phyloP scores from a whole-genome alignment of 1,139 yeast genomes.

The Geotrichum australiense region DNA sequence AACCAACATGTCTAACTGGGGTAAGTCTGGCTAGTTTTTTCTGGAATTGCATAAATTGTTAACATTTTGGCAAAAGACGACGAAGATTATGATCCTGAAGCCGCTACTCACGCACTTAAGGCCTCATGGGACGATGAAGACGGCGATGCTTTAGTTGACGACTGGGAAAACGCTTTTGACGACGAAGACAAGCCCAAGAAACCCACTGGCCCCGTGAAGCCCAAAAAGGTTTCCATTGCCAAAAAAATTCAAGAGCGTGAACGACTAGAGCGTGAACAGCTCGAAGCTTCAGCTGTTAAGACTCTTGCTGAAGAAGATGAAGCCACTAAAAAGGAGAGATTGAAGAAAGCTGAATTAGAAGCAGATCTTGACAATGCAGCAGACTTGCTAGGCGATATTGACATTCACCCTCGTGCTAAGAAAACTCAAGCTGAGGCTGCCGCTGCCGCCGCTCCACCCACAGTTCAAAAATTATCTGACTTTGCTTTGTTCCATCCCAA shows the following conservation, averaged over 20 bases:
- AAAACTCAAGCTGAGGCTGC: conserved; percentile 56
- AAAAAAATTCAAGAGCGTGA: conserved; percentile 36
- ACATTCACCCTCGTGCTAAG: conserved; percentile 44
- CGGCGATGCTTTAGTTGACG: conserved; percentile 66
- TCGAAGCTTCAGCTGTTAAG: conserved; percentile 34
- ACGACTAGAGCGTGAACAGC: conserved; percentile 34
- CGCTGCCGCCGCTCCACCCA: conserved; percentile 50
- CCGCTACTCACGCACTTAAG: conserved; percentile 51
- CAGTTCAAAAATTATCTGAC: conserved; percentile 35
- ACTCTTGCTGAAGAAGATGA: conserved; percentile 39
- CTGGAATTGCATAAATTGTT: neutral
- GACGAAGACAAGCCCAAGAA: conserved; percentile 37
- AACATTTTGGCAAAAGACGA: conserved; percentile 35
- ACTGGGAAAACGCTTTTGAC: conserved; percentile 56
- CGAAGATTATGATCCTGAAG: conserved; percentile 82
- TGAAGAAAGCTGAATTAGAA: conserved; percentile 70
- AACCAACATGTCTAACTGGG: conserved; percentile 28
- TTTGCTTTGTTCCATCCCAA: conserved; percentile 60
- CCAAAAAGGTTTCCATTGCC: conserved; percentile 33
- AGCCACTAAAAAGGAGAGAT: conserved; percentile 54
- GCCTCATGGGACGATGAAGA: conserved; percentile 85
- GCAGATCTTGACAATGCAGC: conserved; percentile 92
- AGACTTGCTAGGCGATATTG: conserved; percentile 75
- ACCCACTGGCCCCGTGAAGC: conserved; percentile 36
- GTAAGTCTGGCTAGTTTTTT: conserved; percentile 16